phyloP scores from a whole-genome alignment of 2,329 filamentous ascomycete genomes.

The Botryotinia narcissicola region DNA sequence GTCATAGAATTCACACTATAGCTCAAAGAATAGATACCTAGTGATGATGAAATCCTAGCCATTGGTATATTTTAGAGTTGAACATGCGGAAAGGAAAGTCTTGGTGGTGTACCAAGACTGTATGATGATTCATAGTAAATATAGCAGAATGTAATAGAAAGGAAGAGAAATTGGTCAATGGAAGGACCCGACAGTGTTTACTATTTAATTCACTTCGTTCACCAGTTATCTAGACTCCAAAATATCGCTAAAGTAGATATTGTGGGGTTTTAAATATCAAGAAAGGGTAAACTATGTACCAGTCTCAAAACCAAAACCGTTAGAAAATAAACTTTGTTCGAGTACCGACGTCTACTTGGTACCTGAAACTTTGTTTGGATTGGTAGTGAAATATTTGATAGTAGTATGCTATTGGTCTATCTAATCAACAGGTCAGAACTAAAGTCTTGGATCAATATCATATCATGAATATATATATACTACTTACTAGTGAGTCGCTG shows the following conservation, averaged over 20 bases:
- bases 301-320: neutral
- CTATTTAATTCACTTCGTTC: neutral
- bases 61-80: neutral
- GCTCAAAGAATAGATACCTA: neutral
- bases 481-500: neutral
- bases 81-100: neutral
- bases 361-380: neutral
- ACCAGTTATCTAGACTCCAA: neutral
- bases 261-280: neutral
- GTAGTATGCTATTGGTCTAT: neutral
- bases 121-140: neutral
- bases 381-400: neutral
- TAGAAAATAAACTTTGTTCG: neutral
- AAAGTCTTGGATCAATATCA: neutral
- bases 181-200: neutral
- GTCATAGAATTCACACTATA: neutral
- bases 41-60: neutral
- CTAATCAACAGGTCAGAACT: neutral
- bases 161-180: neutral
- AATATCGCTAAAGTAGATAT: neutral
- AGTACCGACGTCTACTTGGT: neutral
- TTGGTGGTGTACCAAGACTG: neutral
- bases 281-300: neutral
- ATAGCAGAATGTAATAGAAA: neutral
- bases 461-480: neutral